These are phyloP conservation scores for Leptographium galeiforme DNA, from an alignment of 2,329 filamentous ascomycete genomes.

Conservation along the genomic window DNA sequence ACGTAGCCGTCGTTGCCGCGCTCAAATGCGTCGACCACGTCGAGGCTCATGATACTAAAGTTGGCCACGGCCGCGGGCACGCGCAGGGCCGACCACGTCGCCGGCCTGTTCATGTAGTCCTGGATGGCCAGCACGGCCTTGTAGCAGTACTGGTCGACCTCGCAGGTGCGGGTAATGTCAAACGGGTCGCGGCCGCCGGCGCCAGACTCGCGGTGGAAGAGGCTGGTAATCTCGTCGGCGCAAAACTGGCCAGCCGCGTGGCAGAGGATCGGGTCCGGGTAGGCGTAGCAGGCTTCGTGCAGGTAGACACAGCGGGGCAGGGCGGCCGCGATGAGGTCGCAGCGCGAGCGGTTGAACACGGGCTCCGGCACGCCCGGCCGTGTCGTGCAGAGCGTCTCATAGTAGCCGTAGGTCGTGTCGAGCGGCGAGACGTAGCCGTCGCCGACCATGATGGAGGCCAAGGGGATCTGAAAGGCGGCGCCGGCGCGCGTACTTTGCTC, in stretches of 20 bases:
- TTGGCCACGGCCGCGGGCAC: constrained; percentile 17
- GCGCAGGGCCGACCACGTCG: constrained; percentile 43
- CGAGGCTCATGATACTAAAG: constrained; percentile 41
- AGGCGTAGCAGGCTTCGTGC: constrained; percentile 38
- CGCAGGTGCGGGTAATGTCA: constrained; percentile 4
- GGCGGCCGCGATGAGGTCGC: constrained; percentile 3
- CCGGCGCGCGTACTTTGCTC: constrained; percentile 23
- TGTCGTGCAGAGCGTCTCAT: constrained; percentile 31
- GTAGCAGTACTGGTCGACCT: constrained; percentile 24
- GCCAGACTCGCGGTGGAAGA: constrained; percentile 35
- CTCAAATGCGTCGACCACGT: constrained; percentile 28
- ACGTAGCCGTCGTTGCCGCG: constrained; percentile 35
- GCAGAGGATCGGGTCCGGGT: constrained; percentile 37
- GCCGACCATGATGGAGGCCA: constrained; percentile 42
- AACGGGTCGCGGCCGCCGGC: constrained; percentile 10
- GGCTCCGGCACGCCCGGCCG: constrained; percentile 39
- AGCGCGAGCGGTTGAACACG: constrained; percentile 28
- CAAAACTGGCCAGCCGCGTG: constrained; percentile 42
- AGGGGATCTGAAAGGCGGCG: constrained; percentile 21
- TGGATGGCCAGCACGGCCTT: constrained; percentile 44
- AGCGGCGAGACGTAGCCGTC: constrained; percentile 34
- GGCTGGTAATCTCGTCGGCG: constrained; percentile 33
- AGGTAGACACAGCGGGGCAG: constrained; percentile 26
- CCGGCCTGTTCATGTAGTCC: constrained; percentile 42
- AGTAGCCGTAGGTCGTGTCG: constrained; percentile 42